Evolutionary conservation across 2,329 filamentous ascomycete genomes (phyloP), one percentile per base, ranked within the genome.

Genomic region (Apiospora sp.): DNA sequence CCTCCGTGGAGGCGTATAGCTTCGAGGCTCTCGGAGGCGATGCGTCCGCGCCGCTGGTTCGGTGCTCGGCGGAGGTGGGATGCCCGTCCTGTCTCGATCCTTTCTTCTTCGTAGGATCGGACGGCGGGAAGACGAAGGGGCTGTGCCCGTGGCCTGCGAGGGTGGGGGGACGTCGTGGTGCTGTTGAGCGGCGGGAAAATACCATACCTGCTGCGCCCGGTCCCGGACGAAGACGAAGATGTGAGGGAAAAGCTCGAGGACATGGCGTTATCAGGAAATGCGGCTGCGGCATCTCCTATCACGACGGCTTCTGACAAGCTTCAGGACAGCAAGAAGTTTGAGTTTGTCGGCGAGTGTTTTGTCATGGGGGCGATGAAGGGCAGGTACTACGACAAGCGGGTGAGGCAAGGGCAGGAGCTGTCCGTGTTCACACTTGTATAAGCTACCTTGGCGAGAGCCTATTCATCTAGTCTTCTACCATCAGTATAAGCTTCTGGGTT

Each of bases 321-420:
- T 14, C 24, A 19, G 68, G 30, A 13, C 4, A 13, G 6, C 13
- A 46, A 6, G 5, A 30, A 70, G 68, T 70, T 30, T 46, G 16
- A 70, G 24, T 70, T 70, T 12, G 68, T 70, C 13, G 68, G 68
- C 48, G 68, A 70, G 8, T 70, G 68, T 12, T 70, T 70, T 24
- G 68, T 70, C 8, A 58, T 48, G 48, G 34, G 34, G 6, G 43
- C 43, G 10, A 70, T 70, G 68, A 16, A 3, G 27, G 68, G 68
- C 12, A 16, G 30, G 7, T 51, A 49, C 68, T 70, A 48, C 49
- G 44, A 58, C 24, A 70, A 37, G 46, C 68, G 30, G 30, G 22
- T 14, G 22, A 51, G 49, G n/a, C 30, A 70, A 8, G 68, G 68
- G 13, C n/a, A n/a, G 8, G 46, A 70, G 13, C 27, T 51, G 0